Base-by-base conservation (phyloP, 352 stramenopile genomes). In the Globisporangium takayamanum region DNA sequence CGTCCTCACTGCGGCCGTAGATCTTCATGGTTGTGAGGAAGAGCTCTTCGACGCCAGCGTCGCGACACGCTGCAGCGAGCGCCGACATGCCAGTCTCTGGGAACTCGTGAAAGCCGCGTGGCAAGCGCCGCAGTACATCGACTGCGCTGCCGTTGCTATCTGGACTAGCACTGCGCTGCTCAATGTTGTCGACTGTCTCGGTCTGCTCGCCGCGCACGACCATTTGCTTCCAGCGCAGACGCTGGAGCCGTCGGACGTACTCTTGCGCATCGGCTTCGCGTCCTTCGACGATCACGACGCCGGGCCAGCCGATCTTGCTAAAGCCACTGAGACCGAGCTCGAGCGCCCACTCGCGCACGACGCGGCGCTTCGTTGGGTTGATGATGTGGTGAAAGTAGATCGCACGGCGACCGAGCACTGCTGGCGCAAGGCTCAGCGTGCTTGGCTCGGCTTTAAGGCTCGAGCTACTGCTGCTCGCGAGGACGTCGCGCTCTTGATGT, bases 321-420 rank as follows among this genome's bases (percentile, higher is more conserved):
- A 84, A 87, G 8, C 80, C 84, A 10, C 78, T 66, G 11, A 94
- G 79, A 22, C 68, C 37, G 28, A 92, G 68, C 63, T 94, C 84
- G 1, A 69, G 44, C 5, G 84, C 84, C 79, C 75, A 91, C 44
- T 94, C 79, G 46, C 76, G 79, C 22, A 94, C 66, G 3, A 88
- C 80, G 44, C 72, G 77, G 3, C 78, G 76, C 63, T 94, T 94
- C 47, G 67, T 88, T 15, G 66, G 56, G 6, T 78, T 79, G 60
- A 92, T 91, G 60, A 92, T 91, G 64, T 93, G 83, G 67, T 93
- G 83, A 58, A 91, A 89, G 65, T 91, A 93, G 53, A 93, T 93
- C 37, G 80, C 78, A 10, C 83, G 73, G 14, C 83, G 70, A 12
- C 80, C 83, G 15, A 93, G 58, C n/a, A 78, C 60, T 7, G 45